These are phyloP conservation scores for Colletotrichum sp. DNA, from an alignment of 2,329 filamentous ascomycete species.

Conservation along the genomic window DNA sequence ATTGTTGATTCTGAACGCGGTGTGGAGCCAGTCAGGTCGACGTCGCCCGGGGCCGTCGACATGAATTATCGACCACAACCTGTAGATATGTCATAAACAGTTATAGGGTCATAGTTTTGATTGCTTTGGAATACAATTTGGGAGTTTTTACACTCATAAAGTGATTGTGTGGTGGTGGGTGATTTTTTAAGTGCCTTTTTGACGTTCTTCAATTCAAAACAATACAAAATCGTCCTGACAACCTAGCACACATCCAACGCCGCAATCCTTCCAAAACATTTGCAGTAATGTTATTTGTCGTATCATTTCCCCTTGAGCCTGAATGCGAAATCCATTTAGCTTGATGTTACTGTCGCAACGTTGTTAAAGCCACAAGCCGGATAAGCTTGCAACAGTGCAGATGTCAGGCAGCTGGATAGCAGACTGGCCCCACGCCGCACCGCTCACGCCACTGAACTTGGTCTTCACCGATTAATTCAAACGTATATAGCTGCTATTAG, in stretches of 20 bases:
- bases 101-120: accelerated
- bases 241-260: accelerated
- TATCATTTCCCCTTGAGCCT: accelerated
- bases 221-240: accelerated
- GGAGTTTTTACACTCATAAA: accelerated
- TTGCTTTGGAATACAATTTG: background rate
- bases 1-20: background rate
- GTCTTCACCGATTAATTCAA: accelerated
- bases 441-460: too few species aligned
- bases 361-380: too few species aligned
- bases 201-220: accelerated
- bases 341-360: accelerated
- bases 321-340: too few species aligned
- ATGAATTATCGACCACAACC: background rate
- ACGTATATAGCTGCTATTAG: too few species aligned
- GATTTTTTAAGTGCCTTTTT: background rate
- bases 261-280: background rate
- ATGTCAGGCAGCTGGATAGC: too few species aligned
- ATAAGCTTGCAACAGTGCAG: too few species aligned
- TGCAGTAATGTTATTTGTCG: accelerated
- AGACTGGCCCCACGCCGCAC: too few species aligned
- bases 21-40: background rate
- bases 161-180: background rate
- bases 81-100: background rate
- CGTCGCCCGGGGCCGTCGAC: accelerated